Evolutionary conservation across 176 grass and related monocot genomes (phyloP), one percentile per base, ranked within the genome.

Genomic region (Oryza glaberrima): DNA sequence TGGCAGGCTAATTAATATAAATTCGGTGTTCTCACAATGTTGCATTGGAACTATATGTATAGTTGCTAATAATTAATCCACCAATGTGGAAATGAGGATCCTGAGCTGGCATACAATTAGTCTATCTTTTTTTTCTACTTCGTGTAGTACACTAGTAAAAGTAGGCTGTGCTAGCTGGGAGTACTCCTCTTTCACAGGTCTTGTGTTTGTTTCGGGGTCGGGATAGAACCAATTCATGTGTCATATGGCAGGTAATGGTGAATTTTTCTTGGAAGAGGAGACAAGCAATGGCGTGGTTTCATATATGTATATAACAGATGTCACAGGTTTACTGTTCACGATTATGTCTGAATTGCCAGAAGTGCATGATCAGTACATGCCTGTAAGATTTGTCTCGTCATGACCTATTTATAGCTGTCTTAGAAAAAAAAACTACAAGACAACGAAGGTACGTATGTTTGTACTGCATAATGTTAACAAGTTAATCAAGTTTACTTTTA

Each of bases 311-410:
- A 38, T 82, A 38, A 9, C 8, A 69, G 81, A 77, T 87, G 66
- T 65, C 79, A 77, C 86, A 88, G 64, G 79, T 82, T 76, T 82
- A 82, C 72, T 88, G 65, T 77, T 88, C 19, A 70, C 61, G 14
- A 71, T 58, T 38, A 77, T 82, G 85, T 77, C 65, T 70, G 48
- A 70, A 14, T 70, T 70, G 40, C 38, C 47, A 76, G 23, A 70
- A 70, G 51, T 28, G 26, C 65, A 82, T 70, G 35, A 75, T 35
- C 72, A 82, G 36, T 61, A n/a, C 38, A 44, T 22, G 46, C 46
- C 67, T 68, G 73, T 44, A 69, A 69, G 71, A 68, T 75, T 70
- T 82, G 78, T 82, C 75, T 76, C 48, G 22, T 63, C 22, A 40
- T 76, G 47, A 47, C 49, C 51, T 35, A 34, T 81, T 75, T 81